Evolutionary conservation across 2,329 filamentous ascomycete species (phyloP).

Genomic region (Beauveria sp.): DNA sequence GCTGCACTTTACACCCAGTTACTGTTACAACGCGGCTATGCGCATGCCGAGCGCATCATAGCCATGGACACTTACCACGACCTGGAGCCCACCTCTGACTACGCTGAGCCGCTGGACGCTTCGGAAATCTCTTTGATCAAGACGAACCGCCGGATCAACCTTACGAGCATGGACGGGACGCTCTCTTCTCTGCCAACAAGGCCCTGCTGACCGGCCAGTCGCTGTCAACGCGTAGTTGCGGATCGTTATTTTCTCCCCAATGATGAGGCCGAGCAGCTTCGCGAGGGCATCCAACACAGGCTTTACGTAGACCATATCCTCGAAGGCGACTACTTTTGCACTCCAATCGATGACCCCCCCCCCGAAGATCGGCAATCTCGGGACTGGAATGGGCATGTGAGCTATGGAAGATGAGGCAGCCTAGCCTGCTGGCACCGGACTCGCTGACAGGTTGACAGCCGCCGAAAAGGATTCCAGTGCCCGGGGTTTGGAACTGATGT

Average conservation of each 20-base stretch:
- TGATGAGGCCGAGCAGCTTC: slow-evolving; percentile 41
- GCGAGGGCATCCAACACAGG: slow-evolving; percentile 41
- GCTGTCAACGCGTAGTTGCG: slow-evolving; percentile 41
- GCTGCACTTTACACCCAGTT: not conserved
- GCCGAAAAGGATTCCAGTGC: slow-evolving; percentile 38
- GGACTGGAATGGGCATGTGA: slow-evolving; percentile 48
- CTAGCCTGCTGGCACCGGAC: not conserved
- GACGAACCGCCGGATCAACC: not conserved
- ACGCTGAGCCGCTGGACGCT: not conserved
- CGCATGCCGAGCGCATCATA: not conserved
- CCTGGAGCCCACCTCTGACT: not conserved
- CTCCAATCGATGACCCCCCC: slow-evolving; percentile 38
- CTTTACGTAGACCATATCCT: slow-evolving; percentile 41
- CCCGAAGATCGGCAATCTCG: slow-evolving; percentile 43
- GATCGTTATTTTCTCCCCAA: slow-evolving; percentile 45
- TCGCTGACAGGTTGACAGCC: slow-evolving; percentile 25
- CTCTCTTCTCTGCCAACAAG: not conserved
- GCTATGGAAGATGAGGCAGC: slow-evolving; percentile 39
- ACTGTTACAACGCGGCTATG: not conserved
- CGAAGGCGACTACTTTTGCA: slow-evolving; percentile 32
- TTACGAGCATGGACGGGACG: slow-evolving; percentile 6
- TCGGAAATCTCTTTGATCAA: slow-evolving; percentile 3
- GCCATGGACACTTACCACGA: not conserved
- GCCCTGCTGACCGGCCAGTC: slow-evolving; percentile 22
- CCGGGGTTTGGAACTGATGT: slow-evolving; percentile 37